A percentile compares a stretch with the other conserved stretches of the same genome.
Evolutionary conservation across 2,329 filamentous ascomycete genomes (phyloP).

Genomic region (Cordyceps farinosa): DNA sequence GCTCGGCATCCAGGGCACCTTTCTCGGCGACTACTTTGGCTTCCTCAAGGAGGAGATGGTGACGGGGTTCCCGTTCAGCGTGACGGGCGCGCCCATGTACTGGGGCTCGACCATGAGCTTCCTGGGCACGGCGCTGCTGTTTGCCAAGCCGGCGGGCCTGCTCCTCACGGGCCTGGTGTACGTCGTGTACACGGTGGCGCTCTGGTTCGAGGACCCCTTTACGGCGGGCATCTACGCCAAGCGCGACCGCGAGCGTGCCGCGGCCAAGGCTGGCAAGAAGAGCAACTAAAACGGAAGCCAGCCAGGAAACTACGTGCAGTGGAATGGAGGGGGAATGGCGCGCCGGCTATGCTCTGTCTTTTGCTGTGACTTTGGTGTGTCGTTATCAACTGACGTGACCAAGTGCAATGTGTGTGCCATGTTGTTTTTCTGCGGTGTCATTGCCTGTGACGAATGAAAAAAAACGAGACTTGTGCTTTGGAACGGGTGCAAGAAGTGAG

Average conservation of each 20-base stretch:
- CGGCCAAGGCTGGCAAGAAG: conserved; percentile 48
- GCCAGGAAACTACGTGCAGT: background rate
- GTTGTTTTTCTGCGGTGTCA: background rate
- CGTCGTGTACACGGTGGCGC: conserved; percentile 73
- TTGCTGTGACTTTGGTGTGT: conserved; percentile 11
- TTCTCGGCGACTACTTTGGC: conserved; percentile 97
- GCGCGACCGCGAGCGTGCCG: conserved; percentile 60
- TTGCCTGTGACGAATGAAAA: conserved; percentile 7
- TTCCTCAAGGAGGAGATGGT: conserved; percentile 96
- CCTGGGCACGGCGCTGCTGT: conserved; percentile 78
- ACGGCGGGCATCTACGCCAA: conserved; percentile 90
- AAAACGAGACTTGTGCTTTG: background rate
- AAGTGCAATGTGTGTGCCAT: conserved; percentile 7
- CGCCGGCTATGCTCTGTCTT: background rate
- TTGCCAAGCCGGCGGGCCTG: conserved; percentile 82
- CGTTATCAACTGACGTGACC: conserved; percentile 17
- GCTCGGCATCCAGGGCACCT: conserved; percentile 91
- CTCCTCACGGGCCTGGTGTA: conserved; percentile 72
- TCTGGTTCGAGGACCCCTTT: conserved; percentile 90
- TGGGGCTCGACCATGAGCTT: conserved; percentile 91
- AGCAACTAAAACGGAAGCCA: conserved; percentile 35
- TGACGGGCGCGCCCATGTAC: conserved; percentile 93
- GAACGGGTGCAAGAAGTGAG: background rate
- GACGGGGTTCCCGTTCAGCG: conserved; percentile 92
- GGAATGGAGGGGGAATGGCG: background rate